Evolutionary conservation across 2,329 filamentous ascomycete species (phyloP).

Genomic region (Grosmannia penicillata): DNA sequence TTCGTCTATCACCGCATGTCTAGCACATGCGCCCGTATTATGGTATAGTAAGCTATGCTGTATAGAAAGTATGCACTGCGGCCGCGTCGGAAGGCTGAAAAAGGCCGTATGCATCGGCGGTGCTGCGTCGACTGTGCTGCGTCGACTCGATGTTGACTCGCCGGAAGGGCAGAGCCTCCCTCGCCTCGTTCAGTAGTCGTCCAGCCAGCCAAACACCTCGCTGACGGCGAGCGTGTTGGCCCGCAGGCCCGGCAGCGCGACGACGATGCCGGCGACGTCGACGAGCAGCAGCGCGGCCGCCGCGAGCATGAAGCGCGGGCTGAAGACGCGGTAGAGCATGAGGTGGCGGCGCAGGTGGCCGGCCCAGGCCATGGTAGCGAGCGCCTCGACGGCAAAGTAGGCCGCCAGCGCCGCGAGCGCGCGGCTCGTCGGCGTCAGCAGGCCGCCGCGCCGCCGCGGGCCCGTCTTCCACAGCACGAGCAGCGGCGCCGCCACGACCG

Average conservation of each 20-base stretch:
- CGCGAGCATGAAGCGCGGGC: constrained; percentile 78
- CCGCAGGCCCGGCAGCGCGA: constrained; percentile 61
- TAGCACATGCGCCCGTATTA: no score
- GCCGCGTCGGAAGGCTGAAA: no score
- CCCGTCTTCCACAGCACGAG: constrained; percentile 80
- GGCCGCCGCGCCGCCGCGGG: constrained; percentile 53
- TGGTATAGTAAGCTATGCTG: no score
- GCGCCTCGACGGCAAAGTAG: constrained; percentile 68
- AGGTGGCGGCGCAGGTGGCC: constrained; percentile 78
- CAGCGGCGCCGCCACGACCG: constrained; percentile 64
- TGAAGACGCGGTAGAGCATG: constrained; percentile 93
- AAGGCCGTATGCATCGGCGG: no score
- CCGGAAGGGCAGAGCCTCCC: background rate
- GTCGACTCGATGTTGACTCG: no score
- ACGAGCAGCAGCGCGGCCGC: constrained; percentile 57
- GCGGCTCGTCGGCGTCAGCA: constrained; percentile 56
- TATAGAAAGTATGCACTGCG: no score
- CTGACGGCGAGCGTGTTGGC: constrained; percentile 65
- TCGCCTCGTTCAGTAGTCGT: constrained; percentile 5
- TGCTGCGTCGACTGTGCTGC: no score
- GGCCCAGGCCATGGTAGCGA: constrained; percentile 84
- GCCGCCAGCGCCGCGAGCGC: constrained; percentile 61
- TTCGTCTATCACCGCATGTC: no score
- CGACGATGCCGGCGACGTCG: constrained; percentile 56
- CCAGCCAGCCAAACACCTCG: constrained; percentile 71